Conservation (phyloP, 2,329 filamentous ascomycete species). For the Drechmeria coniospora region DNA sequence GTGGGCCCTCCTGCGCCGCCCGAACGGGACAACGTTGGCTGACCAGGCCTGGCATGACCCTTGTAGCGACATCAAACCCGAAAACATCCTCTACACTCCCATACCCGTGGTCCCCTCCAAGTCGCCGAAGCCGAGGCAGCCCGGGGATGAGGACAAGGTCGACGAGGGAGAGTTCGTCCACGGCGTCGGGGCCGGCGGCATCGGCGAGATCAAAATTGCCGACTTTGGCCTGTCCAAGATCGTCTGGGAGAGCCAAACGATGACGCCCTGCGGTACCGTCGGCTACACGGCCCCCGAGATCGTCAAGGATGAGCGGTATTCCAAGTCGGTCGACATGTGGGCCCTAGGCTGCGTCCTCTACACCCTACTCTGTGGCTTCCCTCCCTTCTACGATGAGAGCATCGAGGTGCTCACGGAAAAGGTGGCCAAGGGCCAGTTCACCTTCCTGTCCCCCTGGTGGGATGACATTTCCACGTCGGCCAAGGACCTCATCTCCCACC, state of each 20-base stretch:
- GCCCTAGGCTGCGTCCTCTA: constrained; percentile 92
- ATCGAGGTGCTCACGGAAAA: constrained; percentile 96
- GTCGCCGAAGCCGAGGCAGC: constrained; percentile 61
- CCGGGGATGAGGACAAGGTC: constrained; percentile 91
- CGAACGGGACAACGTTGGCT: neutral
- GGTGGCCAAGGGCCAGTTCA: constrained; percentile 91
- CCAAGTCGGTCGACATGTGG: constrained; percentile 99
- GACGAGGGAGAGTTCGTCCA: constrained; percentile 88
- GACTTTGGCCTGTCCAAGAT: constrained; percentile 97
- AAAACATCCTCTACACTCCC: constrained; percentile 89
- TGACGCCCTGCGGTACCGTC: constrained; percentile 98
- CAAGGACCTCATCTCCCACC: constrained; percentile 84
- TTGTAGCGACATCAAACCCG: constrained; percentile 86
- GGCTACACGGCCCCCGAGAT: constrained; percentile 98
- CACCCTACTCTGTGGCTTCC: constrained; percentile 91
- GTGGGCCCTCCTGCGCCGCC: too few species aligned
- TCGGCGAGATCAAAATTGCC: constrained; percentile 91
- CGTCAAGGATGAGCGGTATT: constrained; percentile 96
- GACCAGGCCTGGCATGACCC: neutral
- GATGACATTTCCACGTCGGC: constrained; percentile 93
- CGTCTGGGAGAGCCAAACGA: constrained; percentile 94
- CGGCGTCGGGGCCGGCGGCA: constrained; percentile 73
- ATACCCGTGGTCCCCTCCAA: constrained; percentile 68
- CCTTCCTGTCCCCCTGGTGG: constrained; percentile 98
- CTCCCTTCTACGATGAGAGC: constrained; percentile 96